A percentile compares a stretch with the other conserved stretches of the same genome.
phyloP scores from a whole-genome alignment of 495 filamentous ascomycete genomes.

The Neurospora terricola region DNA sequence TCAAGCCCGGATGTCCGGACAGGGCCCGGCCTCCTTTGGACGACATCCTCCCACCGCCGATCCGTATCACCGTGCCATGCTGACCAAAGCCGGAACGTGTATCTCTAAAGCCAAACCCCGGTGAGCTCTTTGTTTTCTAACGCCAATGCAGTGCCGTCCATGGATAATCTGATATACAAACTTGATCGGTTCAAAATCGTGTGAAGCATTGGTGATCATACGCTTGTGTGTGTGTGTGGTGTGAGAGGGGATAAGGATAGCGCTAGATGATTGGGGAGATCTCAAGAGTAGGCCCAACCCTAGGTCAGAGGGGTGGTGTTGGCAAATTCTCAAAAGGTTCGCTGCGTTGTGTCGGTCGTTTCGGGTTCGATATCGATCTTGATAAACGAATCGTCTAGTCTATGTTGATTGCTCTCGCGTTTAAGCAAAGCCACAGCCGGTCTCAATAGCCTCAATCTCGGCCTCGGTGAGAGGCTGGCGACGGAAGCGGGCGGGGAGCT shows the following conservation, averaged over 20 bases:
- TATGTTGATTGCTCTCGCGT: neutral
- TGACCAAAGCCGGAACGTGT: neutral
- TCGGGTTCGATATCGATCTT: neutral
- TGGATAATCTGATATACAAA: neutral
- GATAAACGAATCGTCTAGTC: neutral
- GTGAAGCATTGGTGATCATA: neutral
- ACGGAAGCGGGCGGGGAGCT: constrained; percentile 77
- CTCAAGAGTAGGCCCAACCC: neutral
- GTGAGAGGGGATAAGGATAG: neutral
- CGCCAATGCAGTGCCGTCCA: neutral
- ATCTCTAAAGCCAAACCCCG: neutral
- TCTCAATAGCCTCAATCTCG: constrained; percentile 94
- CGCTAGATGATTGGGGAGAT: neutral
- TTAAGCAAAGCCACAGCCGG: constrained; percentile 57
- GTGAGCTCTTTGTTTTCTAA: neutral
- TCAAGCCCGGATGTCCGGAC: neutral
- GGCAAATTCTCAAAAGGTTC: neutral
- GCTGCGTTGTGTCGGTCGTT: neutral
- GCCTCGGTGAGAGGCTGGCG: constrained; percentile 57
- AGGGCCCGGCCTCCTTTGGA: neutral
- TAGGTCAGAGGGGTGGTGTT: neutral
- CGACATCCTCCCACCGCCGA: neutral
- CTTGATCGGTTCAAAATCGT: neutral
- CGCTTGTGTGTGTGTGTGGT: neutral
- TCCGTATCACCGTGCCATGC: neutral